These are phyloP conservation scores for Camelina hispida DNA, from an alignment of 345 rosid species.

Conservation along the genomic window DNA sequence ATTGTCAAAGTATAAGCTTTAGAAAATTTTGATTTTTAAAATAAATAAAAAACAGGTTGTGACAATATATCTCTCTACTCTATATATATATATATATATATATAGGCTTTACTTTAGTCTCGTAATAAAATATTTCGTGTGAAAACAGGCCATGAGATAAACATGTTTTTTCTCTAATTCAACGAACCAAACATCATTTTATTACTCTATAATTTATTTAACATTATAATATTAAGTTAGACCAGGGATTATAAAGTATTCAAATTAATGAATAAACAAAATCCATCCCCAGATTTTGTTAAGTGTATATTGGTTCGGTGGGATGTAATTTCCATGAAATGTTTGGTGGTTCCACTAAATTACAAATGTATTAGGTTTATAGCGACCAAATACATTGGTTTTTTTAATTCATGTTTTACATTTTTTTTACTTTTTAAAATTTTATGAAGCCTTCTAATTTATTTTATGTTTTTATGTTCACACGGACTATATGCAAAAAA, in stretches of 20 bases:
- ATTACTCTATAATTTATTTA: not conserved
- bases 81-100: too few relatives aligned
- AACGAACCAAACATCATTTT: not conserved
- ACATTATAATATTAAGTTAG: not conserved
- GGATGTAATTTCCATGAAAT: not conserved
- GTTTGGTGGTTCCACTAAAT: constrained; percentile 21
- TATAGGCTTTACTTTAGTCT: too few relatives aligned
- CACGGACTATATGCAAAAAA: too few relatives aligned
- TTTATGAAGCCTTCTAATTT: too few relatives aligned
- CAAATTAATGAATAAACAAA: too few relatives aligned
- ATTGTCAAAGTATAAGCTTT: not conserved
- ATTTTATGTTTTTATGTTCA: too few relatives aligned
- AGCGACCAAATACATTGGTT: too few relatives aligned
- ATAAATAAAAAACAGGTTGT: not conserved
- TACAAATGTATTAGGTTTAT: constrained; percentile 26
- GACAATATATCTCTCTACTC: not conserved
- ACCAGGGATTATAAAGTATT: not conserved
- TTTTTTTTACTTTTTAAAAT: too few relatives aligned
- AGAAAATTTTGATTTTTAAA: too few relatives aligned
- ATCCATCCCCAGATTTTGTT: not conserved
- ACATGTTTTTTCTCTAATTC: constrained; percentile 4
- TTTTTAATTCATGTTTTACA: not conserved
- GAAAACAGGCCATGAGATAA: constrained; percentile 6
- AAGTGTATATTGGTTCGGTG: constrained; percentile 1
- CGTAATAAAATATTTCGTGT: not conserved